Evolutionary conservation across 306 rosid species (phyloP), one percentile per base, ranked within the genome.

Genomic region (Potentilla sterilis): DNA sequence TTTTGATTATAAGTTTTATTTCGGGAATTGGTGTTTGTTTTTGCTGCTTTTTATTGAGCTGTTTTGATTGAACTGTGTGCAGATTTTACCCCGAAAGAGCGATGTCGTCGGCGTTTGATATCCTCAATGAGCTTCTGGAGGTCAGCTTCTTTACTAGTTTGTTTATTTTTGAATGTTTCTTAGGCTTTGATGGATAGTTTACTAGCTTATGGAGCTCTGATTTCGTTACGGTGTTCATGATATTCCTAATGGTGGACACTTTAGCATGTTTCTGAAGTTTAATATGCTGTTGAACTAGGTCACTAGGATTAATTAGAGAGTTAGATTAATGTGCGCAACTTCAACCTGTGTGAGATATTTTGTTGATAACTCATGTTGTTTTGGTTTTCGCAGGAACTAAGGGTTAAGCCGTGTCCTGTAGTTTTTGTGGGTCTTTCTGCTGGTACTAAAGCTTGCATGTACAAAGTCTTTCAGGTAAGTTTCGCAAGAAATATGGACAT

Each of bases 371-470:
- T 70, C 59, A 19, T 41, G 32, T 67, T 35, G 77, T 79, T 89
- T 43, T 61, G 37, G 74, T 80, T 78, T 69, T 40, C 80, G 76
- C 90, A 95, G 99, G 97, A 88, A 85, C 90, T 95, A 62, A 84
- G 87, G 81, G 72, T 76, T 55, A 90, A 80, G 82, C 82, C 87
- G 76, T 85, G 92, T 55, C 98, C 99, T 59, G 80, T 92, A 72
- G 98, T 95, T 40, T 92, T 95, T 89, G 93, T 83, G 40, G 82
- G 89, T 40, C 86, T 90, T 76, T 92, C 97, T 76, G 97, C 92
- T 77, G 98, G 97, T 5, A 87, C 99, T 16, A 90, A 92, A 85
- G 97, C 99, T 44, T 90, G 93, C 81, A 75, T 95, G 87, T 92
- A 88, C 86, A 90, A 85, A 73, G 89, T 89, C 78, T 85, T 95